phyloP scores from a whole-genome alignment of 495 filamentous ascomycete species.

The Talaromyces thailandensis region DNA sequence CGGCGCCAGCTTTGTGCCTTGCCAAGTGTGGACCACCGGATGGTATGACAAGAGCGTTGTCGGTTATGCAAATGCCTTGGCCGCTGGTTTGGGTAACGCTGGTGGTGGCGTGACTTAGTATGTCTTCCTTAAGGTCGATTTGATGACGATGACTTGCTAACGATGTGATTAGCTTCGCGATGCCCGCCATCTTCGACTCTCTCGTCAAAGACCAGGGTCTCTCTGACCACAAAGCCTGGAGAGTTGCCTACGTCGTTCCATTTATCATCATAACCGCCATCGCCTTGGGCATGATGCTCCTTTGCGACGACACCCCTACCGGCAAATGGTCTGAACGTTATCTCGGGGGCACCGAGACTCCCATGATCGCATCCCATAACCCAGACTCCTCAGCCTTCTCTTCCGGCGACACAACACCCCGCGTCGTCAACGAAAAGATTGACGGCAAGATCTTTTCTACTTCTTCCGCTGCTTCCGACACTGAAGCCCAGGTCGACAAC shows the following conservation, averaged over 20 bases:
- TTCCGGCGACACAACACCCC: conserved; percentile 9
- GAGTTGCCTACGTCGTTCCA: conserved; percentile 75
- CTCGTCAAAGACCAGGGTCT: conserved; percentile 53
- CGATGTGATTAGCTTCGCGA: conserved; percentile 59
- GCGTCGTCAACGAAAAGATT: not conserved
- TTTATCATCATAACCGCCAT: conserved; percentile 62
- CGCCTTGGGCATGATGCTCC: conserved; percentile 59
- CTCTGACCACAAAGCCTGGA: conserved; percentile 63
- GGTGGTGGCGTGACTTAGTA: conserved; percentile 76
- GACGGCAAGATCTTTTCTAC: not conserved
- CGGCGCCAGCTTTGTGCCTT: conserved; percentile 85
- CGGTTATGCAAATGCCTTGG: conserved; percentile 80
- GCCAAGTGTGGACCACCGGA: conserved; percentile 91
- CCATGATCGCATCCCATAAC: conserved; percentile 6
- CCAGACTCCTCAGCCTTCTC: conserved; percentile 22
- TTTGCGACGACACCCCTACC: conserved; percentile 78
- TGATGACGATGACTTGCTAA: not conserved
- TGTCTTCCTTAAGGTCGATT: conserved; percentile 2
- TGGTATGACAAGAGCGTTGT: conserved; percentile 97
- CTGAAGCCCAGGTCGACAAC: conserved; percentile 35
- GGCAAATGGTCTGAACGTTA: conserved; percentile 76
- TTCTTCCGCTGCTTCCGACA: not conserved
- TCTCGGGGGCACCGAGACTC: conserved; percentile 11
- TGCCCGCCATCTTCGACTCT: conserved; percentile 86
- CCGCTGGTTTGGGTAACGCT: conserved; percentile 81